A percentile compares a stretch with the other conserved stretches of the same genome.
Evolutionary conservation across 73 alveolate genomes (phyloP).

Genomic region (Tetrahymena thermophila): DNA sequence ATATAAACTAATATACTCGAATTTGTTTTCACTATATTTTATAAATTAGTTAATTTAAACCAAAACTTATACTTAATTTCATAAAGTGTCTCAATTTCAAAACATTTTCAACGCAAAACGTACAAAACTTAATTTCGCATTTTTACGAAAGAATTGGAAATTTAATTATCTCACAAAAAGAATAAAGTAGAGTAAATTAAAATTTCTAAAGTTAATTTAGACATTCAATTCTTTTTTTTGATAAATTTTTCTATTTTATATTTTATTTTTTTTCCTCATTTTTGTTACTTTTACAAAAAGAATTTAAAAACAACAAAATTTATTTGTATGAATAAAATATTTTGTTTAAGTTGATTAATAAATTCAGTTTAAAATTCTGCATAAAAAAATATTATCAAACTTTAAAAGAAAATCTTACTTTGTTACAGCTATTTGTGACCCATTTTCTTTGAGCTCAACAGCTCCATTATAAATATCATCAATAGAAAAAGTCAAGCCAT

Average conservation of each 20-base stretch:
- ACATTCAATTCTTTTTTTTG: too few species aligned
- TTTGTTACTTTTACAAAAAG: too few species aligned
- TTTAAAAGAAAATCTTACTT: background rate
- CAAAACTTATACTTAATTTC: background rate
- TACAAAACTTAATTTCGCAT: too few species aligned
- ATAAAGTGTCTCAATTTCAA: background rate
- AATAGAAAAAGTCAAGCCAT: slow-evolving; percentile 48
- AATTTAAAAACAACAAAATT: too few species aligned
- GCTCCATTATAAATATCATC: slow-evolving; percentile 39
- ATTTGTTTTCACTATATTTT: slow-evolving; percentile 51
- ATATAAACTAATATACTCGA: slow-evolving; percentile 69
- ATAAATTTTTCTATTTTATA: too few species aligned
- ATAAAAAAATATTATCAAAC: too few species aligned
- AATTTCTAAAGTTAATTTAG: too few species aligned
- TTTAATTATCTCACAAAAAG: background rate
- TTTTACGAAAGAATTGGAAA: background rate
- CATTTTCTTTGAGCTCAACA: slow-evolving; percentile 71
- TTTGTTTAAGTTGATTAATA: too few species aligned
- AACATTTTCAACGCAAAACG: background rate
- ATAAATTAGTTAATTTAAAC: background rate
- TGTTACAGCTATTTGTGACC: slow-evolving; percentile 75
- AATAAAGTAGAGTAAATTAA: background rate
- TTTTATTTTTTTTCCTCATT: too few species aligned
- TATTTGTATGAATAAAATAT: too few species aligned
- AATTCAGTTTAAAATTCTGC: too few species aligned